Evolutionary conservation across 2,329 filamentous ascomycete species (phyloP).

Genomic region (Aspergillus viridinutans): DNA sequence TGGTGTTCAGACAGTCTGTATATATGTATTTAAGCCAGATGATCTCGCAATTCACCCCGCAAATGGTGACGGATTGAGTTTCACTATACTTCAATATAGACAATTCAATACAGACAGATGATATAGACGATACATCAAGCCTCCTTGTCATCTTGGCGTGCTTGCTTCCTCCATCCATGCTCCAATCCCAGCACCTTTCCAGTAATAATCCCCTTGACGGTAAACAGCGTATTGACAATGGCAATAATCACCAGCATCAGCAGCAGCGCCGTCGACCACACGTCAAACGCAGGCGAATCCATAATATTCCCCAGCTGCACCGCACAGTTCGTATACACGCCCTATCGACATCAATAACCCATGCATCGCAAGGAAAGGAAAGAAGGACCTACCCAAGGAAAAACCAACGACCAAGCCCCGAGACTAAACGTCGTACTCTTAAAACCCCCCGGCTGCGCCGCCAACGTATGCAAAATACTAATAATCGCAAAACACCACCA

Average conservation of each 20-base stretch:
- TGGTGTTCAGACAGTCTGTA: neutral
- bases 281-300: slow-evolving; percentile 35
- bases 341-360: slow-evolving; percentile 17
- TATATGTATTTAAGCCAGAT: neutral
- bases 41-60: too few species aligned
- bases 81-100: neutral
- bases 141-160: neutral
- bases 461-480: slow-evolving; percentile 28
- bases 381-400: slow-evolving; percentile 34
- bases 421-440: slow-evolving; percentile 25
- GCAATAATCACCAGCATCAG: slow-evolving; percentile 34
- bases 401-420: slow-evolving; percentile 35
- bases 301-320: slow-evolving; percentile 36
- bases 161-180: slow-evolving; percentile 17
- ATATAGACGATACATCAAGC: neutral
- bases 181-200: slow-evolving; percentile 30
- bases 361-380: neutral
- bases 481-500: slow-evolving; percentile 42
- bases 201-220: slow-evolving; percentile 25
- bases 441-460: slow-evolving; percentile 17
- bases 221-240: slow-evolving; percentile 27
- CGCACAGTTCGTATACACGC: slow-evolving; percentile 38
- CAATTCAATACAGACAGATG: neutral
- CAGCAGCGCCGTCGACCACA: slow-evolving; percentile 36
- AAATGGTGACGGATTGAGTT: neutral